Evolutionary conservation across 192 early-diverging fungal genomes (phyloP), one percentile per base, ranked within the genome.

Genomic region (Pecoramyces ruminantium): DNA sequence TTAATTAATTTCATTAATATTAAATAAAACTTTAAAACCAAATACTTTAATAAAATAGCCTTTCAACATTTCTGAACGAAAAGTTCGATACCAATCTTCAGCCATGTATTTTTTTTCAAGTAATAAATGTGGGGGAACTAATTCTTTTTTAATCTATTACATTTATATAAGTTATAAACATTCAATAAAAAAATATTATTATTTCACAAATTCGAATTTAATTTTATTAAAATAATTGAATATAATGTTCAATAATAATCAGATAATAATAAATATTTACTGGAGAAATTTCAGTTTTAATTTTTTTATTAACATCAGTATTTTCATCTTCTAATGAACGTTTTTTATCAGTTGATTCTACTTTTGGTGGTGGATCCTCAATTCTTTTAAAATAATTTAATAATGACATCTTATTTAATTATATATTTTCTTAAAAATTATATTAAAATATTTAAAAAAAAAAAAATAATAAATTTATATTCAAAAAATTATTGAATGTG

Each of bases 41-140:
- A 34, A 29, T 84, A 91, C 91, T 83, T 90, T 83, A n/a, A 87
- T 79, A 79, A 91, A 92, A 30, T 88, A 89, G 4, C 83, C 87
- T 82, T 93, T 93, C 38, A 81, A 83, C 28, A 95, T 83, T 83
- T 95, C 93, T 12, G 79, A 30, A 8, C 78, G 51, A 42, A 95
- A 85, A 28, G 85, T 89, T 79, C 82, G 81, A 29, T 94, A 86
- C 94, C 94, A 98, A 51, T 92, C 93, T 5, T 86, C 21, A 17
- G 92, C 87, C 83, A 97, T 92, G 15, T 92, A 94, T 18, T 85
- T 87, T 58, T 88, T 86, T 83, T 95, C 94, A 58, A 93, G 84
- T 1, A 79, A 81, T 13, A 90, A 67, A 67, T 67, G 51, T 9
- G 51, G 25, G 4, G 51, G 51, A 11, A 67, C 51, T 67, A 67